phyloP scores from a whole-genome alignment of 768 basidiomycete genomes.

The Tubosaeta sp. region DNA sequence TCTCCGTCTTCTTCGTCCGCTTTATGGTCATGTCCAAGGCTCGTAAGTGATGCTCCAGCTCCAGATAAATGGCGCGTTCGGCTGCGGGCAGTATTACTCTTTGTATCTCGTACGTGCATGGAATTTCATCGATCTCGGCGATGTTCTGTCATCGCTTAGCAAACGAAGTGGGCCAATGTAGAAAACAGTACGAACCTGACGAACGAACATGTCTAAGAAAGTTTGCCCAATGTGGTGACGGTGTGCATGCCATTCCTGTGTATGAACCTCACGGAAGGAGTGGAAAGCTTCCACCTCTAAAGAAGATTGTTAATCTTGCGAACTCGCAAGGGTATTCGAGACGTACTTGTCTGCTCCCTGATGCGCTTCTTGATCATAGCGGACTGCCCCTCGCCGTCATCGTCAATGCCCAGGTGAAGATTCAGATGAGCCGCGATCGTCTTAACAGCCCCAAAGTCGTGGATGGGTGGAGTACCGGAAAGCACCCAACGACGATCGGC shows the following conservation, averaged over 20 bases:
- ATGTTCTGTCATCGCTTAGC: slow-evolving; percentile 58
- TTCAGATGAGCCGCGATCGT: slow-evolving; percentile 86
- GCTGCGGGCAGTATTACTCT: slow-evolving; percentile 80
- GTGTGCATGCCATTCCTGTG: slow-evolving; percentile 87
- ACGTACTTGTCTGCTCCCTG: slow-evolving; percentile 76
- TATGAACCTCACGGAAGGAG: slow-evolving; percentile 93
- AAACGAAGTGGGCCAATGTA: slow-evolving; percentile 2
- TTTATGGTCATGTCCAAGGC: slow-evolving; percentile 82
- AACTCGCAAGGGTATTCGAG: not conserved
- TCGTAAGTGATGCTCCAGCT: slow-evolving; percentile 88
- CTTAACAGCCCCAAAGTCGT: slow-evolving; percentile 86
- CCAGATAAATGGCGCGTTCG: slow-evolving; percentile 91
- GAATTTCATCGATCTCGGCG: slow-evolving; percentile 96
- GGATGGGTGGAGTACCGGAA: slow-evolving; percentile 93
- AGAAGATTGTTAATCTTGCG: slow-evolving; percentile 15
- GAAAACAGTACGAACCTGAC: slow-evolving; percentile 54
- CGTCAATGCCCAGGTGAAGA: slow-evolving; percentile 89
- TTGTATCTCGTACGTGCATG: slow-evolving; percentile 61
- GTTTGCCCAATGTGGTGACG: slow-evolving; percentile 78
- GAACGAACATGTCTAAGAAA: slow-evolving; percentile 78
- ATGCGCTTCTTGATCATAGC: slow-evolving; percentile 74
- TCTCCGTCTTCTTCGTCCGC: slow-evolving; percentile 61
- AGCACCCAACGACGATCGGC: slow-evolving; percentile 89
- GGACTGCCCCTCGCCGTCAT: slow-evolving; percentile 78
- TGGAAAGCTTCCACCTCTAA: slow-evolving; percentile 89